Percentiles rank a stretch among this genome's conserved stretches.
Conservation (phyloP, 805 yeast genomes). For the Naumovozyma castellii region DNA sequence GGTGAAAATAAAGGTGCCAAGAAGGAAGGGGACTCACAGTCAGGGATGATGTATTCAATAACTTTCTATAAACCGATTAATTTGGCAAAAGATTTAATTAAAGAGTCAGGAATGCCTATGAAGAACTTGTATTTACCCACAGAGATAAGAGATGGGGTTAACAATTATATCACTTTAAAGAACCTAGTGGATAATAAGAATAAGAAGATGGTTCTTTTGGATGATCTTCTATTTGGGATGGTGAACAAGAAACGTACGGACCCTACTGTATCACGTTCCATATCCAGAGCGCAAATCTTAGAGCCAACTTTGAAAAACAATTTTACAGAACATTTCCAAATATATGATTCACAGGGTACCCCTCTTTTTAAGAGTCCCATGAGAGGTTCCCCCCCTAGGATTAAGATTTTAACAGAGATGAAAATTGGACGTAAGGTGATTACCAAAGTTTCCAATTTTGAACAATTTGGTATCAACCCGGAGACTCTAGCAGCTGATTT, state of each 20-base stretch:
- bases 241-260: conserved; percentile 15
- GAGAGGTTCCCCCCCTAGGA: conserved; percentile 61
- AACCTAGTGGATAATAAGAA: conserved; percentile 43
- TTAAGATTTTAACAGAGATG: conserved; percentile 59
- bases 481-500: conserved; percentile 58
- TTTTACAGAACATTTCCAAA: conserved; percentile 42
- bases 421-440: conserved; percentile 75
- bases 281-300: conserved; percentile 37
- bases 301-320: conserved; percentile 35
- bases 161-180: conserved; percentile 45
- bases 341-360: conserved; percentile 29
- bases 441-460: conserved; percentile 64
- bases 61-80: conserved; percentile 49
- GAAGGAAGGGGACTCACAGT: conserved; percentile 19
- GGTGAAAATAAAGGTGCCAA: conserved; percentile 12
- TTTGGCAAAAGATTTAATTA: conserved; percentile 39
- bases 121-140: conserved; percentile 33
- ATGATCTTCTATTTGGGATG: conserved; percentile 42
- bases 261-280: conserved; percentile 28
- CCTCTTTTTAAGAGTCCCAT: conserved; percentile 39
- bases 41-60: conserved; percentile 25
- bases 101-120: conserved; percentile 30
- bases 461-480: conserved; percentile 55
- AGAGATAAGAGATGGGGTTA: conserved; percentile 46
- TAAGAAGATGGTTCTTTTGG: conserved; percentile 46